Evolutionary conservation across 148 eudicot genomes (phyloP).

Genomic region (Heliamphora exappendiculata): DNA sequence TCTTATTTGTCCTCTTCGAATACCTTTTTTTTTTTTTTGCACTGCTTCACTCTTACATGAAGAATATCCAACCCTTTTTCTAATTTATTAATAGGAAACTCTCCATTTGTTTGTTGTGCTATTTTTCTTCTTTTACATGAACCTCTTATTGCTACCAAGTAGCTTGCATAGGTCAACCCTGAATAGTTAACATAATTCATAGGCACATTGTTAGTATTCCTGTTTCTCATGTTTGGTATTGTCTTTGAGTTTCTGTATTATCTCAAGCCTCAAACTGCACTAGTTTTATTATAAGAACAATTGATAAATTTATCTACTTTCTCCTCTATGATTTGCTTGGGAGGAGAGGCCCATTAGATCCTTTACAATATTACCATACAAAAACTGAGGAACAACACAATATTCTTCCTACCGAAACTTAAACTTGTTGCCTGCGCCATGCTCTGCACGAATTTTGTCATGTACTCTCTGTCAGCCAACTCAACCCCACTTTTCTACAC

Average conservation of each 20-base stretch:
- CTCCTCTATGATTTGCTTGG: neutral
- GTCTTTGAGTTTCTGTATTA: neutral
- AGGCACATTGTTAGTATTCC: neutral
- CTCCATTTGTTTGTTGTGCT: neutral
- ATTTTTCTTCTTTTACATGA: neutral
- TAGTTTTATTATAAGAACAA: conserved; percentile 5
- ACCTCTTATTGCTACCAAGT: neutral
- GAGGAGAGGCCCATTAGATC: neutral
- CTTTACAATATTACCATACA: neutral
- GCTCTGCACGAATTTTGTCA: neutral
- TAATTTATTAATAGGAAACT: neutral
- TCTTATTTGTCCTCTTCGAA: neutral
- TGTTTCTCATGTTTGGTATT: neutral
- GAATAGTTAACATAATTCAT: neutral
- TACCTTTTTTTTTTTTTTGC: neutral
- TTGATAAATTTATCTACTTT: neutral
- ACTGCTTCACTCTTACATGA: neutral
- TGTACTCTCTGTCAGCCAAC: neutral
- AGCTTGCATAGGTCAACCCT: neutral
- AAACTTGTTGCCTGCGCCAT: neutral
- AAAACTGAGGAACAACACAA: neutral
- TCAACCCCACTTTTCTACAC: neutral
- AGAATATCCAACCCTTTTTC: neutral
- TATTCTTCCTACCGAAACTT: neutral
- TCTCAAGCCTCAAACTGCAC: neutral